phyloP scores from a whole-genome alignment of 495 filamentous ascomycete genomes.

The Melanomma pulvis-pyrius region DNA sequence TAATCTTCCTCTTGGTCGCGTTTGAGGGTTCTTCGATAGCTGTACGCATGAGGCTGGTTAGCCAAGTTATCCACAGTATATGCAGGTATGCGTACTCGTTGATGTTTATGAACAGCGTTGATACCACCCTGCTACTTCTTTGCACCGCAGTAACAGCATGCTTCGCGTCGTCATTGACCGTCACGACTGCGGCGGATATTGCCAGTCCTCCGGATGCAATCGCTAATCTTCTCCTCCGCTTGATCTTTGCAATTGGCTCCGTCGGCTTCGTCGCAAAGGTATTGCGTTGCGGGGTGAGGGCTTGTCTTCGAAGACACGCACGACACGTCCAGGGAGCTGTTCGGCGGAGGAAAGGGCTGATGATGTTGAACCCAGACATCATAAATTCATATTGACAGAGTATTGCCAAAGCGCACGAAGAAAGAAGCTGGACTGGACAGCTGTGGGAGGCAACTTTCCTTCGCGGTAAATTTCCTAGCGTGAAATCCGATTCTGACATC shows the following conservation, averaged over 20 bases:
- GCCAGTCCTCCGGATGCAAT: conserved; percentile 57
- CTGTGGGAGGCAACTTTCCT: background rate
- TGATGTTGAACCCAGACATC: conserved; percentile 28
- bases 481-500: background rate
- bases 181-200: conserved; percentile 60
- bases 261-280: conserved; percentile 25
- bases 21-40: conserved; percentile 61
- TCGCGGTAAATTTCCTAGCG: conserved; percentile 28
- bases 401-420: background rate
- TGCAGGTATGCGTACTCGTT: conserved; percentile 71
- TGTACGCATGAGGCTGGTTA: conserved; percentile 1
- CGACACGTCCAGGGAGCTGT: conserved; percentile 36
- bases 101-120: conserved; percentile 75
- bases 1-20: conserved; percentile 62
- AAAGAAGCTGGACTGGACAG: background rate
- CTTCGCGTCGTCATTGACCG: conserved; percentile 71
- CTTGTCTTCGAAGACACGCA: conserved; percentile 35
- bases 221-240: conserved; percentile 42
- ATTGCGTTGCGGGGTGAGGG: conserved; percentile 14
- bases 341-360: conserved; percentile 26
- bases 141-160: conserved; percentile 72
- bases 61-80: background rate
- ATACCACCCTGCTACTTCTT: conserved; percentile 78
- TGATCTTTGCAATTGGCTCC: conserved; percentile 7
- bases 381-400: conserved; percentile 29